Evolutionary conservation across 1,139 yeast genomes (phyloP).

Genomic region (Debaryomyces nepalensis): DNA sequence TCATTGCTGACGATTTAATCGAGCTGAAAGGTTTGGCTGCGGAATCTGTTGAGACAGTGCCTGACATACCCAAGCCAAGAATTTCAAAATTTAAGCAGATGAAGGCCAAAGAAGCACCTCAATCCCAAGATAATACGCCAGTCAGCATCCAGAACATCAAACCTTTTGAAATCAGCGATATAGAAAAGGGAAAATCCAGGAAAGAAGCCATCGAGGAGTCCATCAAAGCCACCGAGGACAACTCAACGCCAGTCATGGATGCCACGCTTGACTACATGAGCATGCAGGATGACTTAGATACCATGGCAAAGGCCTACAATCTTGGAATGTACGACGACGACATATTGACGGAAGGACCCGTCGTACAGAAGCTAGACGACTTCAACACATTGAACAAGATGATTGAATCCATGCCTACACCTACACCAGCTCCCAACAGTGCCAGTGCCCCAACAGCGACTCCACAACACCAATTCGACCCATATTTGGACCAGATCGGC

Average conservation of each 20-base stretch:
- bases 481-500: constrained; percentile 27
- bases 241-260: constrained; percentile 22
- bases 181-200: constrained; percentile 3
- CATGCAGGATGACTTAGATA: constrained; percentile 51
- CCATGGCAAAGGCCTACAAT: constrained; percentile 66
- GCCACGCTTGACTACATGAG: constrained; percentile 45
- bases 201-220: constrained; percentile 19
- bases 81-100: constrained; percentile 13
- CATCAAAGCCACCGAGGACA: constrained; percentile 24
- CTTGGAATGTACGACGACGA: constrained; percentile 66
- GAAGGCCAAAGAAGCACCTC: constrained; percentile 3
- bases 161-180: constrained; percentile 1
- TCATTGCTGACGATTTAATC: not conserved
- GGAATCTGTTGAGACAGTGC: no score
- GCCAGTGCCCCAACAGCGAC: constrained; percentile 15
- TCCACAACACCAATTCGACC: constrained; percentile 26
- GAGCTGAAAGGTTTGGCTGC: not conserved
- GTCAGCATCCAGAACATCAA: not conserved
- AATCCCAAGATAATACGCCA: not conserved
- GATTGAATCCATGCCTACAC: constrained; percentile 41
- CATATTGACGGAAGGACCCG: constrained; percentile 58
- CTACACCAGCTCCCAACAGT: no score
- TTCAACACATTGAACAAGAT: constrained; percentile 56
- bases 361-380: constrained; percentile 59
- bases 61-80: constrained; percentile 2